Evolutionary conservation across 1,139 yeast genomes (phyloP), one percentile per base, ranked within the genome.

Genomic region (Yamadazyma dushanensis): DNA sequence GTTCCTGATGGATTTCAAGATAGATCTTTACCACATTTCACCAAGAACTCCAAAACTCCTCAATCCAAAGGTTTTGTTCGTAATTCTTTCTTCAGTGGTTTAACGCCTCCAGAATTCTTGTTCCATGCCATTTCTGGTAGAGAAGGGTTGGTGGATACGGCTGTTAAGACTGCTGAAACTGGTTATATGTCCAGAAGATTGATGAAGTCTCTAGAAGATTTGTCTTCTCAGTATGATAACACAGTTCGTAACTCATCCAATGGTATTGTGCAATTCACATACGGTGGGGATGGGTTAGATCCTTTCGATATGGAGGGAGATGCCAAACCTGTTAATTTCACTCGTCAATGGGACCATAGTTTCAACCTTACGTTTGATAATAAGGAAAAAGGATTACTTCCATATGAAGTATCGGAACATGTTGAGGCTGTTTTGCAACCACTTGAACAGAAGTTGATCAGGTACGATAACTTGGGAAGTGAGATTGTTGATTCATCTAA

Each of bases 1-100:
- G 98, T 94, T 48, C 98, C 98, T 15, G 96, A 94, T 74, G 99
- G 99, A 18, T 94, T 94, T 74, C 98, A 94, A 63, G 97, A 94
- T 63, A 81, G 99, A 63, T 88, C 98, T 0, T 70, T 94, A 46
- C 99, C 99, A 8, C 99, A 94, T 68, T 94, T 94, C 70, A 82
- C 89, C 36, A 94, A 94, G 62, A 87, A 86, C 60, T 89, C 97
- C 44, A 90, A 92, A 59, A 87, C 97, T 26, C 98, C 98, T 2
- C 97, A 94, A 46, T 87, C 97, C 8, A 94, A 94, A 64, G 99
- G 99, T 51, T 94, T 94, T 56, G 98, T 94, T 13, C 73, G 97
- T 63, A 92, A 94, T 62, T 90, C 97, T 8, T 94, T 94, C 73
- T 94, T 73, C 59, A 78, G 92, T 32, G 99, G 99, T 8, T 71